phyloP scores from a whole-genome alignment of 1,284 basidiomycete species.

The Cystobasidium pallidum region DNA sequence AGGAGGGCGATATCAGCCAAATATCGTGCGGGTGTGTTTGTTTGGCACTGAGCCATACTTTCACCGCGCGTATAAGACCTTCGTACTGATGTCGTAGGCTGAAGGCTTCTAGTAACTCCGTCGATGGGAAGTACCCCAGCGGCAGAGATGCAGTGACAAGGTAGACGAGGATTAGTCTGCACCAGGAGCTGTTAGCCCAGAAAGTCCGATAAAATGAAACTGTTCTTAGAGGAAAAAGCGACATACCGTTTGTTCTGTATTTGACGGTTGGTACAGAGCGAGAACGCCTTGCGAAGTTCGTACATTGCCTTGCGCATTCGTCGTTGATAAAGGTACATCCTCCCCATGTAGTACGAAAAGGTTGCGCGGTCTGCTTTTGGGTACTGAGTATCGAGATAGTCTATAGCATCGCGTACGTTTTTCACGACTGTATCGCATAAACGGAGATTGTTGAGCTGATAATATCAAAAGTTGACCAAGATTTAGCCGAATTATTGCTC shows the following conservation, averaged over 20 bases:
- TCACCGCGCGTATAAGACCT: conserved; percentile 47
- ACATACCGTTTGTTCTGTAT: conserved; percentile 25
- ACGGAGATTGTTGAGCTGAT: conserved; percentile 56
- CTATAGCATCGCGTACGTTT: conserved; percentile 56
- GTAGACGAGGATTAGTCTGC: conserved; percentile 56
- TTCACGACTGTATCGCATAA: conserved; percentile 59
- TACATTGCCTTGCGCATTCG: conserved; percentile 55
- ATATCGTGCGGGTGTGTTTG: no score
- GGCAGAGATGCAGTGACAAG: conserved; percentile 57
- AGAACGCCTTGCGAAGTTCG: conserved; percentile 57
- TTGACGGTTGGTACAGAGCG: conserved; percentile 51
- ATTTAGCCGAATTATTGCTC: background rate
- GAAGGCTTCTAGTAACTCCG: conserved; percentile 52
- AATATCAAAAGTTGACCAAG: background rate
- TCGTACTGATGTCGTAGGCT: conserved; percentile 52
- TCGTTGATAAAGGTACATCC: conserved; percentile 57
- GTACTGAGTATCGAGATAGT: conserved; percentile 55
- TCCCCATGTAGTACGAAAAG: conserved; percentile 58
- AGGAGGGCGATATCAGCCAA: no score
- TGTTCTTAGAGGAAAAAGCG: background rate
- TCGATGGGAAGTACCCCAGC: conserved; percentile 56
- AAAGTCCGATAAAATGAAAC: no score
- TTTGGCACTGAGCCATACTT: conserved; percentile 18
- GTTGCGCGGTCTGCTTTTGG: conserved; percentile 56
- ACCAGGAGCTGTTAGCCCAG: background rate